Evolutionary conservation across 1,284 basidiomycete species (phyloP), one percentile per base, ranked within the genome.

Genomic region (Ceratobasidium sp.): DNA sequence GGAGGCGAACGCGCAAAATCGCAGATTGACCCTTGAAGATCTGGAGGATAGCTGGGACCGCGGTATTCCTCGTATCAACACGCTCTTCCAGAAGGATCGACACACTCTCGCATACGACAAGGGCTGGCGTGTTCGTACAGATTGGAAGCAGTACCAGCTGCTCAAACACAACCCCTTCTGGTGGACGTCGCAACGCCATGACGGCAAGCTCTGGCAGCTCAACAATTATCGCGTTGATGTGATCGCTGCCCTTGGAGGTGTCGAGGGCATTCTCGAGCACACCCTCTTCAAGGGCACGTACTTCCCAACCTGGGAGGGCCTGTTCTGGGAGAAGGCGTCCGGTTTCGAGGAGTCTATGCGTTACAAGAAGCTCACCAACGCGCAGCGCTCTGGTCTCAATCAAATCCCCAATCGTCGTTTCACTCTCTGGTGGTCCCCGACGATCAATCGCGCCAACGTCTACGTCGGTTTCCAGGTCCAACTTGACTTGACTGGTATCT

Each of bases 401-500:
- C 96, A 99, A 81, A 98, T 99, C 80, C 97, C 97, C 6, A 99
- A 99, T 81, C 96, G 97, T 89, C 93, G 97, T n/a, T 99, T 99
- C 85, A 99, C 96, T 2, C 86, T 99, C 5, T 99, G 97, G 97
- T 99, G 97, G 97, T 96, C 93, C 79, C 96, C 96, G 21, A 95
- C 93, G 0, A 96, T 98, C 84, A 98, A 98, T 83, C 93, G 96
- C 76, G 96, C 96, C 71, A 99, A 98, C 80, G 96, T 98, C 81
- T 98, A 98, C 79, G 96, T 98, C 79, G 97, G 97, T 88, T 99
- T 99, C 92, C 97, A 99, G 82, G 97, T 99, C 23, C 97, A 98
- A 79, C 88, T 98, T 61, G 97, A 98, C 85, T 82, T 98, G 76
- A 98, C 97, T 28, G 97, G 95, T 80, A 93, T 93, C 73, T 93